These are phyloP conservation scores for Parascedosporium putredinis DNA, from an alignment of 2,329 filamentous ascomycete genomes.

Conservation along the genomic window DNA sequence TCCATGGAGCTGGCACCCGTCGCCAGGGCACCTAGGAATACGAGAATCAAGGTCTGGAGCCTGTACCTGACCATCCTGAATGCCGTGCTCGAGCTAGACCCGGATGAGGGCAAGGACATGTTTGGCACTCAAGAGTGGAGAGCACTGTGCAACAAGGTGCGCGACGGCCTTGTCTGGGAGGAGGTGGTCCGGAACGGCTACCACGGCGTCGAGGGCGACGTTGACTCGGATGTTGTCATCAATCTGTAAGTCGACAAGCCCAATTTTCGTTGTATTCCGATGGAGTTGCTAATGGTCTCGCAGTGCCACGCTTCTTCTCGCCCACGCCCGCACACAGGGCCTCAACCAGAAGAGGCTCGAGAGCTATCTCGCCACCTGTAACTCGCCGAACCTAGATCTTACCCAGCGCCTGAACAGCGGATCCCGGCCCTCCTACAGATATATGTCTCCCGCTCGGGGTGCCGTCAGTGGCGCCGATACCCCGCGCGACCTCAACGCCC, in stretches of 20 bases:
- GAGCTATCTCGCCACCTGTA: conserved; percentile 66
- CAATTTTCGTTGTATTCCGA: background rate
- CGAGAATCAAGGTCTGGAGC: conserved; percentile 92
- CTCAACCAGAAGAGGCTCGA: conserved; percentile 83
- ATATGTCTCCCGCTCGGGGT: conserved; percentile 35
- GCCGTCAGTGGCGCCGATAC: conserved; percentile 60
- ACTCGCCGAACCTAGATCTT: conserved; percentile 63
- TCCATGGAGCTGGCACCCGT: conserved; percentile 56
- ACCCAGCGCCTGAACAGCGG: conserved; percentile 45
- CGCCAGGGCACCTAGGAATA: conserved; percentile 67
- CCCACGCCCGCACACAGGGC: conserved; percentile 75
- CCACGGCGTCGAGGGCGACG: conserved; percentile 75
- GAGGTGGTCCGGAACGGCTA: conserved; percentile 83
- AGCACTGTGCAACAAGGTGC: conserved; percentile 68
- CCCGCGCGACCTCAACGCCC: conserved; percentile 70
- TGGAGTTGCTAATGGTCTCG: conserved; percentile 1
- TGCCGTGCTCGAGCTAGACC: conserved; percentile 76
- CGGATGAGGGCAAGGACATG: conserved; percentile 78
- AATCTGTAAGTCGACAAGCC: conserved; percentile 55
- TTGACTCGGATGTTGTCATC: conserved; percentile 90
- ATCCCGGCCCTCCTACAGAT: conserved; percentile 24
- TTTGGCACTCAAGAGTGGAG: conserved; percentile 86
- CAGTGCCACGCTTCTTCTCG: conserved; percentile 80
- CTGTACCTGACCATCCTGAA: conserved; percentile 91
- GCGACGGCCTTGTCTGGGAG: conserved; percentile 90